A percentile compares a stretch with the other conserved stretches of the same genome.
These are phyloP conservation scores for Dillenia suffruticosa DNA, from an alignment of 164 flowering plant genomes.

Conservation along the genomic window DNA sequence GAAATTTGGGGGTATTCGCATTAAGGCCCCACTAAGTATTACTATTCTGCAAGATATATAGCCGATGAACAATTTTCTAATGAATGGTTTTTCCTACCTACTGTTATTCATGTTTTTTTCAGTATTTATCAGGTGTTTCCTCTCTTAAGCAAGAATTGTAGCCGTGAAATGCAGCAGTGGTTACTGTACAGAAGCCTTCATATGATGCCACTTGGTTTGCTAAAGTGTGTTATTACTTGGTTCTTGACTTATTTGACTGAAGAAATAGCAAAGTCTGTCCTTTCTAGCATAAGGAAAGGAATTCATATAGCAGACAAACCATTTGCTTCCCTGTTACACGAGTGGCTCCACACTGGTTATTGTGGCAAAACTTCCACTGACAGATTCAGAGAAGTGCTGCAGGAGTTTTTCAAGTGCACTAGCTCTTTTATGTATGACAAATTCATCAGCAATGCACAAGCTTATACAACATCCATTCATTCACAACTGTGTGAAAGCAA, in stretches of 20 bases:
- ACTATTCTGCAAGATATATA: too few species aligned
- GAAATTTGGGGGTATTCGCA: too few species aligned
- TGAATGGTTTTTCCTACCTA: too few species aligned
- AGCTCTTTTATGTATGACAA: conserved; percentile 31
- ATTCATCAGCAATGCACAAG: conserved; percentile 17
- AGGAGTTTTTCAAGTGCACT: conserved; percentile 45
- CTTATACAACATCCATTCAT: conserved; percentile 16
- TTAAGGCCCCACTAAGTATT: too few species aligned
- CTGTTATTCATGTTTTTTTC: not conserved
- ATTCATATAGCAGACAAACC: conserved; percentile 28
- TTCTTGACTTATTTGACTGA: conserved; percentile 56
- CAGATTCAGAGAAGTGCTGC: conserved; percentile 45
- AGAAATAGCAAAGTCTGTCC: conserved; percentile 43
- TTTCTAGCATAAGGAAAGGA: conserved; percentile 35
- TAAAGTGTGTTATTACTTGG: conserved; percentile 65
- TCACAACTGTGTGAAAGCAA: conserved; percentile 16
- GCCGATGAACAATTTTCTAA: too few species aligned
- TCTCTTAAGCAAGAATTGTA: conserved; percentile 42
- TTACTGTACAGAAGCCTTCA: conserved; percentile 50
- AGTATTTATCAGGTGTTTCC: conserved; percentile 52
- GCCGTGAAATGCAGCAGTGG: conserved; percentile 42
- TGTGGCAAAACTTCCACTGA: conserved; percentile 61
- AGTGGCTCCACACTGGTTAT: conserved; percentile 62
- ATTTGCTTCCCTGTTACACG: conserved; percentile 51
- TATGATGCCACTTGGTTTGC: conserved; percentile 74